Percentiles rank a stretch among this genome's conserved stretches.
These are phyloP conservation scores for Rhynchosporium agropyri DNA, from an alignment of 2,329 filamentous ascomycete genomes.

Conservation along the genomic window DNA sequence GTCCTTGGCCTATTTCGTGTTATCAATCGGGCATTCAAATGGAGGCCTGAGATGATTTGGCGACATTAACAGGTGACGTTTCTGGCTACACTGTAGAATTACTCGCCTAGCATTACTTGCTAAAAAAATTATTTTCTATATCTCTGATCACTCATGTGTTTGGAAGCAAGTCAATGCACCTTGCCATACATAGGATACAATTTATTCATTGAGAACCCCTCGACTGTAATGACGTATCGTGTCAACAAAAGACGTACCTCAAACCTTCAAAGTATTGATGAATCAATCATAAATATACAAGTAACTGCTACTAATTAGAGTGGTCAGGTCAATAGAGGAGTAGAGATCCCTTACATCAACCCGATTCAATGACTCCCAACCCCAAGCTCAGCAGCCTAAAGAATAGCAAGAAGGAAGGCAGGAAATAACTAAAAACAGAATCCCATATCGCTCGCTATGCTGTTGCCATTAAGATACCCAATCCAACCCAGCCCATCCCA, in stretches of 20 bases:
- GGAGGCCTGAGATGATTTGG: too few species aligned
- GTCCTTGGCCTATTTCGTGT: too few species aligned
- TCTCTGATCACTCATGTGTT: too few species aligned
- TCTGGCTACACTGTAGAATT: too few species aligned
- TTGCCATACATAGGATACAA: too few species aligned
- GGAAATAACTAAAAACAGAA: background rate
- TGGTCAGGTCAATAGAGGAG: background rate
- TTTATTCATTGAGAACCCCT: too few species aligned
- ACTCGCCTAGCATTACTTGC: too few species aligned
- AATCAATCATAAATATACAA: background rate
- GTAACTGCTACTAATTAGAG: background rate
- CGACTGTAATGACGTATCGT: too few species aligned
- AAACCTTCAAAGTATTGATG: background rate
- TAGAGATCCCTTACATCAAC: background rate
- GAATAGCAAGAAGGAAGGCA: background rate
- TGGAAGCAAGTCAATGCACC: too few species aligned
- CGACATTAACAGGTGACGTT: too few species aligned
- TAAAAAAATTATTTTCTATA: too few species aligned
- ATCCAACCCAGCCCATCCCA: constrained; percentile 1
- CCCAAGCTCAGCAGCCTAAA: background rate
- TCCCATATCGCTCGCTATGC: constrained; percentile 14
- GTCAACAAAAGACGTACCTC: background rate
- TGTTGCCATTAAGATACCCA: constrained; percentile 2
- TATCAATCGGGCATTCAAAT: too few species aligned
- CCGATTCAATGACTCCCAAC: constrained; percentile 10